Evolutionary conservation across 495 filamentous ascomycete genomes (phyloP).

Genomic region (Daldinia childiae): DNA sequence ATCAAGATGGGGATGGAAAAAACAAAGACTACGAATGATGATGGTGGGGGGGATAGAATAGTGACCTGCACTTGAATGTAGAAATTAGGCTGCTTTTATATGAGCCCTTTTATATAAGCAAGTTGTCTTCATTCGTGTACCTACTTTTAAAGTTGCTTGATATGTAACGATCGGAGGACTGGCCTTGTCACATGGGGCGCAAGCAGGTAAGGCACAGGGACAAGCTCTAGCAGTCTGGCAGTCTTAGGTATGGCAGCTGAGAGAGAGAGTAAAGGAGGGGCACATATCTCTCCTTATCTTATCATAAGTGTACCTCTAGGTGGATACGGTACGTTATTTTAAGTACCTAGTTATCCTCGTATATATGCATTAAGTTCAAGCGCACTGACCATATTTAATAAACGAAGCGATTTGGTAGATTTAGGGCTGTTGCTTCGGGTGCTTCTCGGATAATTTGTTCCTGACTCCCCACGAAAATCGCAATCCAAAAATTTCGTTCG

Average conservation of each 20-base stretch:
- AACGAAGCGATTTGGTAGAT: not conserved
- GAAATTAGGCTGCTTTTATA: not conserved
- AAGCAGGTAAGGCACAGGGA: slow-evolving; percentile 26
- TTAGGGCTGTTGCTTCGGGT: slow-evolving; percentile 42
- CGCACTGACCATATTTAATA: not conserved
- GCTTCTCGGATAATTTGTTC: slow-evolving; percentile 43
- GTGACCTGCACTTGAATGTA: slow-evolving; percentile 10
- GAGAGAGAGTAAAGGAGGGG: slow-evolving; percentile 22
- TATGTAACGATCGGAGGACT: slow-evolving; percentile 17
- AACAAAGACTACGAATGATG: not conserved
- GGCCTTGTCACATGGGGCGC: slow-evolving; percentile 34
- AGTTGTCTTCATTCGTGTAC: not conserved
- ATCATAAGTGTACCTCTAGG: slow-evolving; percentile 7
- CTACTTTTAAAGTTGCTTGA: not conserved
- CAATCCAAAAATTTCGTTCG: slow-evolving; percentile 41
- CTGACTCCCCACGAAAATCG: slow-evolving; percentile 47
- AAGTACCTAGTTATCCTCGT: slow-evolving; percentile 1
- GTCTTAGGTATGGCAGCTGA: slow-evolving; percentile 27
- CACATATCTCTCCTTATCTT: slow-evolving; percentile 22
- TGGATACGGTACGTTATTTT: not conserved
- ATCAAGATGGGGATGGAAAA: not conserved
- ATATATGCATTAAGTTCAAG: not conserved
- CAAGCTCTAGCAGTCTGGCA: slow-evolving; percentile 6
- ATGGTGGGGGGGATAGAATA: not conserved
- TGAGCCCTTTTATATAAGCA: slow-evolving; percentile 3